phyloP scores from a whole-genome alignment of 768 basidiomycete species.

The Russula olivacea region DNA sequence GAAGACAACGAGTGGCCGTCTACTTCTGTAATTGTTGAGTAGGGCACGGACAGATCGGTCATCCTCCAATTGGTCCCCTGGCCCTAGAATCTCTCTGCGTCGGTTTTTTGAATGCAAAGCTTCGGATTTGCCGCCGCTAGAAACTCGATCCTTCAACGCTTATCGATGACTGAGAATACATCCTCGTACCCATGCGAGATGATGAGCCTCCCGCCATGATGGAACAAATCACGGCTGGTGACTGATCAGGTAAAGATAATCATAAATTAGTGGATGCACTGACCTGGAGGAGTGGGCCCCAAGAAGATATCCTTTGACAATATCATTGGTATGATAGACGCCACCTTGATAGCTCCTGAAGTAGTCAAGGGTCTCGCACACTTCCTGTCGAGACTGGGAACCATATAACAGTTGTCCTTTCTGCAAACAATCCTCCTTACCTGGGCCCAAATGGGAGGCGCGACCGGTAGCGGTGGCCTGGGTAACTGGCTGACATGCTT shows the following conservation, averaged over 20 bases:
- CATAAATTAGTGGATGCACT: conserved; percentile 21
- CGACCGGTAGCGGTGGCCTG: conserved; percentile 29
- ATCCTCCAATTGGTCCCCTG: conserved; percentile 60
- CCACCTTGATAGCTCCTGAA: conserved; percentile 76
- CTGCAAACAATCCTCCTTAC: conserved; percentile 29
- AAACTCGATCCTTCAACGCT: conserved; percentile 6
- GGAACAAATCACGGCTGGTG: conserved; percentile 63
- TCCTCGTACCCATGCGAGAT: conserved; percentile 73
- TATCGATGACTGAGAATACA: background rate
- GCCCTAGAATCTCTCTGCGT: conserved; percentile 36
- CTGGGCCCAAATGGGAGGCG: conserved; percentile 43
- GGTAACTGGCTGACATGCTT: background rate
- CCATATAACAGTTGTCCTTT: conserved; percentile 7
- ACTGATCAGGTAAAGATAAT: conserved; percentile 17
- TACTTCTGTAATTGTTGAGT: conserved; percentile 47
- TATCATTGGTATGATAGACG: conserved; percentile 57
- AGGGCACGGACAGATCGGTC: conserved; percentile 70
- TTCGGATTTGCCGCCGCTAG: conserved; percentile 65
- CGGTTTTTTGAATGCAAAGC: conserved; percentile 44
- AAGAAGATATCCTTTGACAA: conserved; percentile 71
- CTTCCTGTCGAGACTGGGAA: conserved; percentile 69
- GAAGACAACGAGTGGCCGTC: conserved; percentile 60
- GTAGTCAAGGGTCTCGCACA: conserved; percentile 74
- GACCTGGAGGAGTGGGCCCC: conserved; percentile 65
- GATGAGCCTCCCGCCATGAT: conserved; percentile 59